A percentile compares a stretch with the other conserved stretches of the same genome.
Evolutionary conservation across 106 monocot species (phyloP).

Genomic region (Phalaenopsis aphrodite): DNA sequence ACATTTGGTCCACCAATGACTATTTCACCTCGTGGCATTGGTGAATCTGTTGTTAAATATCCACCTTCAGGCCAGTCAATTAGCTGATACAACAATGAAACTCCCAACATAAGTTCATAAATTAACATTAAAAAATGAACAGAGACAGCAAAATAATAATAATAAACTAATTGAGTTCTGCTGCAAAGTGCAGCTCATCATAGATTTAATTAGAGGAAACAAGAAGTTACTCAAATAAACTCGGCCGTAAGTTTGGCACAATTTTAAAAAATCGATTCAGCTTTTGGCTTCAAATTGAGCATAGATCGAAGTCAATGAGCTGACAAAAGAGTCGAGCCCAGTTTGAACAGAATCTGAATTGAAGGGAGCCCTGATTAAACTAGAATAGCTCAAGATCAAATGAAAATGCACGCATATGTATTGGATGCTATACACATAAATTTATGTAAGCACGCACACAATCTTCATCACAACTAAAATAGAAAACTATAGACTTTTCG

Average conservation of each 20-base stretch:
- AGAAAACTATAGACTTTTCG: no score
- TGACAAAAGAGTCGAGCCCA: no score
- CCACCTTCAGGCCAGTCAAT: slow-evolving; percentile 98
- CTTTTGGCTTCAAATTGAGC: no score
- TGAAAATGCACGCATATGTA: no score
- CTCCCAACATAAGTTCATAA: not conserved
- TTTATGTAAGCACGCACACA: not conserved
- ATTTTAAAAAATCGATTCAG: no score
- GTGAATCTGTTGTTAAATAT: slow-evolving; percentile 66
- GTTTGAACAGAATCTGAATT: no score
- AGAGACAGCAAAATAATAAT: not conserved
- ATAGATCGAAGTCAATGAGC: not conserved
- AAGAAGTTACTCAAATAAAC: not conserved
- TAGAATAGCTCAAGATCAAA: no score
- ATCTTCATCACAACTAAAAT: no score
- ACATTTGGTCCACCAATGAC: slow-evolving; percentile 98
- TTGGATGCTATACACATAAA: not conserved
- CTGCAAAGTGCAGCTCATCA: not conserved
- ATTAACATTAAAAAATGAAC: not conserved
- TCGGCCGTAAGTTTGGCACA: not conserved
- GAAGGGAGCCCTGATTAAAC: no score
- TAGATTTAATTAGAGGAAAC: not conserved
- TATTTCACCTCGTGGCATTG: slow-evolving; percentile 98
- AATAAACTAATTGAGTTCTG: not conserved
- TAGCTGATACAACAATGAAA: slow-evolving; percentile 42